phyloP scores from a whole-genome alignment of 257 asterid genomes.

The Nicotiana attenuata region DNA sequence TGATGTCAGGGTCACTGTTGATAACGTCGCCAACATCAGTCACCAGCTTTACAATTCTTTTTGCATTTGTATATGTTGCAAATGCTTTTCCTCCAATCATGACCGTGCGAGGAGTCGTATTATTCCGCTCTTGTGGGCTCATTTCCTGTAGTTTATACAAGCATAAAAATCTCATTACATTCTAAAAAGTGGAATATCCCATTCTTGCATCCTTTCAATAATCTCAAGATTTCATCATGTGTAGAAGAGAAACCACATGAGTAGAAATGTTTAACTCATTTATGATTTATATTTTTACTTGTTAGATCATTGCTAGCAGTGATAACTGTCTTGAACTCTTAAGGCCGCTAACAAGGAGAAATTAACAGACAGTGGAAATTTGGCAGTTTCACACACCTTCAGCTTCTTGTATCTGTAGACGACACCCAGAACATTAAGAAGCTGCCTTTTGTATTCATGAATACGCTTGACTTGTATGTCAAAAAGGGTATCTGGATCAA shows the following conservation, averaged over 20 bases:
- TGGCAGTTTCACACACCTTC: conserved; percentile 56
- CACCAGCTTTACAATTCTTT: conserved; percentile 92
- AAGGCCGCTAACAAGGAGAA: background rate
- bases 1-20: conserved; percentile 91
- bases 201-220: background rate
- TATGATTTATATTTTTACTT: background rate
- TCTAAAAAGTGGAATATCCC: background rate
- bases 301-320: background rate
- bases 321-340: background rate
- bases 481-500: conserved; percentile 82
- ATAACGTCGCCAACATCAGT: conserved; percentile 92
- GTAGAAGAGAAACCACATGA: background rate
- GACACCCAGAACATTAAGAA: conserved; percentile 79
- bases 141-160: conserved; percentile 54
- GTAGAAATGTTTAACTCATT: background rate
- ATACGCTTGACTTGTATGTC: conserved; percentile 98
- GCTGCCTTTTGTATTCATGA: conserved; percentile 98
- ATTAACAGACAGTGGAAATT: conserved; percentile 12
- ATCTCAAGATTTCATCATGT: conserved; percentile 4
- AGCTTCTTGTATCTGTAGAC: conserved; percentile 94
- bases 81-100: conserved; percentile 99
- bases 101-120: conserved; percentile 81
- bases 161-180: background rate
- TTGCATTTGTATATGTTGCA: conserved; percentile 95
- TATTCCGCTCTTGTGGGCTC: conserved; percentile 81